Evolutionary conservation across 2,329 filamentous ascomycete species (phyloP).

Genomic region (Microsporum ferrugineum): DNA sequence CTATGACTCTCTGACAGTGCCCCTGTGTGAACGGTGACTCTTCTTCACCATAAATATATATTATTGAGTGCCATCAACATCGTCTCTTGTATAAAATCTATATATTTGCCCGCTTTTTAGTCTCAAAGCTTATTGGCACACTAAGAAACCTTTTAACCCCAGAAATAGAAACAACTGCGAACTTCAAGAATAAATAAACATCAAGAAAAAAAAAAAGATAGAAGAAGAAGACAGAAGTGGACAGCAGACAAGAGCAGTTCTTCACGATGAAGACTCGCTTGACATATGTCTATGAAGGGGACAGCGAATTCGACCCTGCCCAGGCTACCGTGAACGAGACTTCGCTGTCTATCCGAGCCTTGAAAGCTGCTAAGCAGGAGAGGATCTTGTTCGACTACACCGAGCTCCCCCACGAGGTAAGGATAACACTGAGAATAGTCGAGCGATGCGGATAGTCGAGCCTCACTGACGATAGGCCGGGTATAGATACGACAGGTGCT

Average conservation of each 20-base stretch:
- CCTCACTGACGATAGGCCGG: neutral
- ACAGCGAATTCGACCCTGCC: slow-evolving; percentile 52
- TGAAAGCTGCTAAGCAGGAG: slow-evolving; percentile 65
- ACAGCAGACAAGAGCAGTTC: neutral
- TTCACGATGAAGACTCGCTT: slow-evolving; percentile 39
- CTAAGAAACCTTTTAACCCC: neutral
- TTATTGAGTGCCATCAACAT: neutral
- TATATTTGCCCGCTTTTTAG: slow-evolving; percentile 1
- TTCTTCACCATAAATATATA: no score
- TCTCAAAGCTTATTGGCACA: slow-evolving; percentile 4
- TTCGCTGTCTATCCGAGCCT: slow-evolving; percentile 45
- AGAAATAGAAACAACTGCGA: neutral
- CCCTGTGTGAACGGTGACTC: neutral
- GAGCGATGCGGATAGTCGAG: neutral
- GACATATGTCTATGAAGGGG: slow-evolving; percentile 62
- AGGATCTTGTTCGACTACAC: slow-evolving; percentile 60
- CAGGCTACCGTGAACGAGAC: slow-evolving; percentile 48
- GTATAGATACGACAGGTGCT: slow-evolving; percentile 51
- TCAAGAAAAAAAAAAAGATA: neutral
- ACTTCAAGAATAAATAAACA: neutral
- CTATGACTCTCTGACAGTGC: neutral
- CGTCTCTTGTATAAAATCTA: neutral
- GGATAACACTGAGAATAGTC: slow-evolving; percentile 1
- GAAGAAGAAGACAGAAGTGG: neutral
- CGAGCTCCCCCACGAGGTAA: slow-evolving; percentile 59